These are phyloP conservation scores for Lecanicillium sp. DNA, from an alignment of 2,329 filamentous ascomycete species.

Conservation along the genomic window DNA sequence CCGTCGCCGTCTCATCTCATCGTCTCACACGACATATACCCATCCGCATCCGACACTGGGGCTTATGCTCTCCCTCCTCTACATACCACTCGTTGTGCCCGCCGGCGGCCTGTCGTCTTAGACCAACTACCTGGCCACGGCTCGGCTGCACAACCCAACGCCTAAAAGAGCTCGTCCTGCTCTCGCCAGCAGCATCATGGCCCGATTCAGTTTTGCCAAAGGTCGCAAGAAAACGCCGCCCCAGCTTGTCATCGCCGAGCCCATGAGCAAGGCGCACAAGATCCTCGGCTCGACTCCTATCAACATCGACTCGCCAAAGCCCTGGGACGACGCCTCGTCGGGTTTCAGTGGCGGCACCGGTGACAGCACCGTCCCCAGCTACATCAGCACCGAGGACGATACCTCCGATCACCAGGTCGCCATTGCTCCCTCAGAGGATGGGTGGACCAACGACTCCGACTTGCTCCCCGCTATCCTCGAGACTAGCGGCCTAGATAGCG, in stretches of 20 bases:
- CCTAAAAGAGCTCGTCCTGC: background rate
- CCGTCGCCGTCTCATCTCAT: background rate
- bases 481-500: constrained; percentile 18
- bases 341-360: constrained; percentile 40
- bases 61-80: background rate
- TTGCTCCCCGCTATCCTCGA: constrained; percentile 32
- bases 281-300: constrained; percentile 42
- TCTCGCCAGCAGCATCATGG: constrained; percentile 25
- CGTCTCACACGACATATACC: background rate
- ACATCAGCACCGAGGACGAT: constrained; percentile 21
- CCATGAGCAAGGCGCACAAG: constrained; percentile 46
- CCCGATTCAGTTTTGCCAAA: constrained; percentile 44
- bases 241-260: constrained; percentile 26
- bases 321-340: constrained; percentile 39
- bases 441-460: constrained; percentile 43
- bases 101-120: background rate
- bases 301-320: constrained; percentile 33
- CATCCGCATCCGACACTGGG: background rate
- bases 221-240: constrained; percentile 37
- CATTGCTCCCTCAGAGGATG: constrained; percentile 17
- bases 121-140: background rate
- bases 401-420: constrained; percentile 19
- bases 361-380: constrained; percentile 33
- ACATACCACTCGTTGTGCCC: background rate
- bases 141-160: background rate